These are phyloP conservation scores for Flaveria ramosissima DNA, from an alignment of 129 eudicot genomes.

Conservation along the genomic window DNA sequence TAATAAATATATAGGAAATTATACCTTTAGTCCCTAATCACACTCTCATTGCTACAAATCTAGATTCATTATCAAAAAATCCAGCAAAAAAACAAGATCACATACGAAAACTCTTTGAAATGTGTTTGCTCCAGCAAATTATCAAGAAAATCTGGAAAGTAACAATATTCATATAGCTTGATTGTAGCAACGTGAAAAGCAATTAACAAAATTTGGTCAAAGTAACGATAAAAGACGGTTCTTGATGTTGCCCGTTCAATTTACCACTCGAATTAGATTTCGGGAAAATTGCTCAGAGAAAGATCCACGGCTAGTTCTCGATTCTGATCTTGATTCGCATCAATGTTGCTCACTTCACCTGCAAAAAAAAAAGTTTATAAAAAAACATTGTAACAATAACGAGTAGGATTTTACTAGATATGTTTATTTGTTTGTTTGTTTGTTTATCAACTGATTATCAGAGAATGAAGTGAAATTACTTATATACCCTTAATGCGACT, in stretches of 20 bases:
- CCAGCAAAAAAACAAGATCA: background rate
- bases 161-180: background rate
- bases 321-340: constrained; percentile 26
- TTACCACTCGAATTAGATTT: constrained; percentile 6
- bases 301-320: constrained; percentile 36
- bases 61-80: background rate
- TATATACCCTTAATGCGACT: background rate
- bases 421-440: background rate
- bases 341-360: constrained; percentile 28
- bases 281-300: constrained; percentile 35
- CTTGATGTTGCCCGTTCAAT: constrained; percentile 10
- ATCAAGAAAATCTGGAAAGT: too few species aligned
- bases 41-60: too few species aligned
- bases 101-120: background rate
- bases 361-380: background rate
- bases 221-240: background rate
- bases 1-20: too few species aligned
- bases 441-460: background rate
- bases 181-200: background rate
- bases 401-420: background rate
- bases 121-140: background rate
- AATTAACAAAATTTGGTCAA: background rate
- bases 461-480: too few species aligned
- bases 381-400: background rate
- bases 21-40: too few species aligned